A percentile compares a stretch with the other conserved stretches of the same genome.
These are phyloP conservation scores for Dillenia turbinata DNA, from an alignment of 164 flowering plant species.

Conservation along the genomic window DNA sequence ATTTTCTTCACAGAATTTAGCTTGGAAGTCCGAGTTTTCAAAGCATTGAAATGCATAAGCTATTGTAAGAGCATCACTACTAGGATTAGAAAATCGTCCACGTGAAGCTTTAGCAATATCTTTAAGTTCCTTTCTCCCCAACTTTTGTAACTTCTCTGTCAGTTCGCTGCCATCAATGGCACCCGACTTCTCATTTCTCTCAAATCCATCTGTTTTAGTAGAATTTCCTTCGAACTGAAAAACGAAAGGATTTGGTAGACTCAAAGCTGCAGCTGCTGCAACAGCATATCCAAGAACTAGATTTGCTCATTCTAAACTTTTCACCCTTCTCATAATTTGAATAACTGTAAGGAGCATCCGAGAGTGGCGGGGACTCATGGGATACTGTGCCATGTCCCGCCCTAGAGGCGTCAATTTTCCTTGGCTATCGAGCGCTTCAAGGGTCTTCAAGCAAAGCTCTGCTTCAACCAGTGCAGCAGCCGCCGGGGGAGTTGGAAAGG, in stretches of 20 bases:
- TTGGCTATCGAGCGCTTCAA: constrained; percentile 70
- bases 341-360: constrained; percentile 91
- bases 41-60: constrained; percentile 82
- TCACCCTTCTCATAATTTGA: constrained; percentile 45
- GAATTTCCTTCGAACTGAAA: constrained; percentile 45
- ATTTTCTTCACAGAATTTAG: constrained; percentile 59
- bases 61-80: constrained; percentile 76
- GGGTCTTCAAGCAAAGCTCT: constrained; percentile 70
- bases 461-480: constrained; percentile 62
- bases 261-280: constrained; percentile 86
- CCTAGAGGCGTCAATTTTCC: constrained; percentile 80
- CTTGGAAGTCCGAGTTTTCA: constrained; percentile 51
- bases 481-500: constrained; percentile 95
- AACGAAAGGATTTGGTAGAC: constrained; percentile 72
- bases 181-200: constrained; percentile 22
- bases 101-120: constrained; percentile 51
- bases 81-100: constrained; percentile 60
- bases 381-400: constrained; percentile 84
- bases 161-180: constrained; percentile 10
- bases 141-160: constrained; percentile 38
- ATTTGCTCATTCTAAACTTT: constrained; percentile 42
- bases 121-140: constrained; percentile 53
- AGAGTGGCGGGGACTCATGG: constrained; percentile 98
- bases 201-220: constrained; percentile 18
- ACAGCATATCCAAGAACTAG: constrained; percentile 77